Evolutionary conservation across 768 basidiomycete genomes (phyloP), one percentile per base, ranked within the genome.

Genomic region (Tephrocybe sp.): DNA sequence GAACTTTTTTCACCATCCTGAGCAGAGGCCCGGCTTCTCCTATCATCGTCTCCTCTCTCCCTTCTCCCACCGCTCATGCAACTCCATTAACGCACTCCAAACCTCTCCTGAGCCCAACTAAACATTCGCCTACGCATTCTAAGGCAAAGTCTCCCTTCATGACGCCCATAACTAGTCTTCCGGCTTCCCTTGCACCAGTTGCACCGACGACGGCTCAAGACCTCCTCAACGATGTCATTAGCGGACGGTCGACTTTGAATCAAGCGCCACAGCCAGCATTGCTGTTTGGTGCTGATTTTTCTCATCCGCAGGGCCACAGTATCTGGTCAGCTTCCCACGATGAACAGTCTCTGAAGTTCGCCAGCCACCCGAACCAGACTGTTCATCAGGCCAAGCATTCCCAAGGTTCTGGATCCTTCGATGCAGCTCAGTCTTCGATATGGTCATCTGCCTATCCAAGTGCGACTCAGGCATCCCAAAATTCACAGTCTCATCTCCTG

Each of bases 281-380:
- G 17, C 68, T 82, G 22, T 83, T 87, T 56, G 77, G 81, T 17
- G 73, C 78, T 6, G 78, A 78, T 4, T 65, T 69, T 7, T 58
- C 72, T 2, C 72, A 71, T 57, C 67, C 67, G n/a, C 70, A 73
- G 7, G 66, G 67, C 30, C 71, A 76, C 43, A 87, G 82, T 1
- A 89, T 88, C 35, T 88, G 87, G 87, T 82, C 85, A 3, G 74
- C 83, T 12, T 72, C 78, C 1, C 67, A 70, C 3, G 84, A 83
- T 52, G 79, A 80, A 48, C 68, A 72, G 45, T 60, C 69, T 20
- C 59, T 74, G 36, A 69, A 64, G 40, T 72, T 71, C 45, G 66
- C 58, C 34, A 60, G 64, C 38, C 65, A 64, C n/a, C 65, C 60
- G 48, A 67, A 65, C 34, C 67, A 69, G 26, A 58, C 60, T 10